Conservation (phyloP, 257 asterid genomes). For the Orobanche coerulescens region DNA sequence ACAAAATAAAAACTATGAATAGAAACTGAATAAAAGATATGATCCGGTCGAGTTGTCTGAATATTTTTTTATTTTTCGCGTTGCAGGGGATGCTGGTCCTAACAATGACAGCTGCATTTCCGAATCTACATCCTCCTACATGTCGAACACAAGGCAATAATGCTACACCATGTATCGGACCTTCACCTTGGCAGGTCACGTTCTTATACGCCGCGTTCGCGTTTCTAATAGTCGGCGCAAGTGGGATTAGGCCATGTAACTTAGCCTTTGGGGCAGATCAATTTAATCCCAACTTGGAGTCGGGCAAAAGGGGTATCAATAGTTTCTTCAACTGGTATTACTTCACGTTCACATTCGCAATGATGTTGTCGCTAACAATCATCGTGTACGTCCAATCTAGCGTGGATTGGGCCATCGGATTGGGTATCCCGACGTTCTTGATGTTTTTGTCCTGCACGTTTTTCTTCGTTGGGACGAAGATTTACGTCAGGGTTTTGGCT, state of each 20-base stretch:
- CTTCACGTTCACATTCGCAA: not conserved
- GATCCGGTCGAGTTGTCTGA: not conserved
- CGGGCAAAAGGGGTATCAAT: slow-evolving; percentile 26
- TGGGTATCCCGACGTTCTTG: not conserved
- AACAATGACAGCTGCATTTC: not conserved
- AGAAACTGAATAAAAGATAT: no score
- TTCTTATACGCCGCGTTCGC: slow-evolving; percentile 16
- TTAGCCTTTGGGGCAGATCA: slow-evolving; percentile 35
- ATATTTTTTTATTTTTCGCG: not conserved
- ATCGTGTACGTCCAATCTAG: not conserved
- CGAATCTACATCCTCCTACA: not conserved
- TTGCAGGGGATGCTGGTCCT: not conserved
- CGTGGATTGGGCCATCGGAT: not conserved
- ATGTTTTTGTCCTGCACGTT: not conserved
- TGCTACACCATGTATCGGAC: slow-evolving; percentile 13
- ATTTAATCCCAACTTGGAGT: slow-evolving; percentile 31
- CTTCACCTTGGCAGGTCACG: slow-evolving; percentile 22
- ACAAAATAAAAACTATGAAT: no score
- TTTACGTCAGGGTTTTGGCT: not conserved
- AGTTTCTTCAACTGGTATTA: not conserved
- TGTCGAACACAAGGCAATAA: slow-evolving; percentile 14
- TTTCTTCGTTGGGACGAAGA: not conserved
- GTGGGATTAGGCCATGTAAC: slow-evolving; percentile 35
- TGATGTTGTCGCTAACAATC: not conserved
- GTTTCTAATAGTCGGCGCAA: slow-evolving; percentile 25